Evolutionary conservation across 768 basidiomycete species (phyloP), one percentile per base, ranked within the genome.

Genomic region (Pleurotus tuber-regium): DNA sequence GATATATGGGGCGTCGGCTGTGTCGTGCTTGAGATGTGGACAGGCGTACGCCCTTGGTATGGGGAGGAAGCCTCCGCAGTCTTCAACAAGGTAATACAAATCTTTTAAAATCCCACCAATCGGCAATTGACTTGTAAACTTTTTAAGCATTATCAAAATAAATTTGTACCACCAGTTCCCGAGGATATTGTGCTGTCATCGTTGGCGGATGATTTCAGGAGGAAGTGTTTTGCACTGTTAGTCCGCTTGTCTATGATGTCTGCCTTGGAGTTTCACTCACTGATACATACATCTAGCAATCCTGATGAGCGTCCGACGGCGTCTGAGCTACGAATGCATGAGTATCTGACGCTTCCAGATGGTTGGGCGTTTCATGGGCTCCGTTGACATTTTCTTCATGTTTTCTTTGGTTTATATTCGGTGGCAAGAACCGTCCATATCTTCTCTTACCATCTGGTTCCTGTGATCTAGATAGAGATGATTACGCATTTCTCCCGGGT

Each of bases 1-100:
- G 97, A 99, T 64, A 96, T 99, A 57, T 99, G 97, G 97, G 93
- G 92, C 66, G 81, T 98, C 4, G 97, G 97, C 1, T 99, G 97
- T 70, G 91, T 98, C n/a, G 89, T 96, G 12, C 76, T 98, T 57
- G 97, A 99, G 68, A 99, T 99, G 97, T 96, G 93, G 87, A 89
- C 91, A 18, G 97, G 96, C n/a, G 80, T 84, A 63, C 74, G 95
- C 38, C 97, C 97, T 2, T 99, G 97, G 97, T 83, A 77, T 21
- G 87, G 90, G 25, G 88, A 95, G 58, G 91, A 95, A 67, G 83
- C 82, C 56, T 80, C 97, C 54, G 87, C 91, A 1, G 94, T 98
- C 54, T 90, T 99, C 86, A 89, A 90, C 69, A 92, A 94, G 79
- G 95, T 92, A 61, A 12, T 39, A 16, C 16, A 18, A 19, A 29